Base-by-base conservation (phyloP, 805 yeast genomes). In the Metschnikowia reukaufii region DNA sequence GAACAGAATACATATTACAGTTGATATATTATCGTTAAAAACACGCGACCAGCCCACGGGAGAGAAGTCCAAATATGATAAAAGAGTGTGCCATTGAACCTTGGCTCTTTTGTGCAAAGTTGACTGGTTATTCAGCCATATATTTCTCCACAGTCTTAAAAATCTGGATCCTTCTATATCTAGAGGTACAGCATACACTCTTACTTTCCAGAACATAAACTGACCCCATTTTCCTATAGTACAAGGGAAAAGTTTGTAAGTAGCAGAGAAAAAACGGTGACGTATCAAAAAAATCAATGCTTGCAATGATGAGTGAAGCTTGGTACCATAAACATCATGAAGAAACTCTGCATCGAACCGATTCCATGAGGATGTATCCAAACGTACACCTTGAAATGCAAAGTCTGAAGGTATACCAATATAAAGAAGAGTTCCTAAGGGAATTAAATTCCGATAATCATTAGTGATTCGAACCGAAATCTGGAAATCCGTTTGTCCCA, bases 291-390 rank as follows among this genome's bases (percentile, higher is more conserved):
- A 77, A 4, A 67, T 62, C 20, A 82, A 51, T 39, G 76, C 76
- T 3, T 49, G 37, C 4, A 78, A 38, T 0, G 73, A 21, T 40
- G 58, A 51, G 55, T 61, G 47, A 17, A 49, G 30, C 15, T 42
- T 29, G 38, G n/a, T 12, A n/a, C 49, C 35, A 29, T 9, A 25
- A 16, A 6, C 45, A 45, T 43, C 35, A 51, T 55, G 43, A 4
- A 70, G 59, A 49, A 56, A 66, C 15, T 78, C 78, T 8, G 77
- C 65, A 50, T 80, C 82, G 13, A 80, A 62, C 87, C 86, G 82
- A 41, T 40, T 55, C 86, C 87, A 83, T 1, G 70, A 73, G 9
- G 50, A 42, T 15, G 20, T 23, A 17, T 5, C 68, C 0, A 76
- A 70, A 8, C 46, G 48, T 0, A 66, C 29, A 0, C 76, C 77